Percentiles rank a stretch among this genome's conserved stretches.
These are phyloP conservation scores for Trichomonas tenax DNA, from an alignment of 208 protist species.

Conservation along the genomic window DNA sequence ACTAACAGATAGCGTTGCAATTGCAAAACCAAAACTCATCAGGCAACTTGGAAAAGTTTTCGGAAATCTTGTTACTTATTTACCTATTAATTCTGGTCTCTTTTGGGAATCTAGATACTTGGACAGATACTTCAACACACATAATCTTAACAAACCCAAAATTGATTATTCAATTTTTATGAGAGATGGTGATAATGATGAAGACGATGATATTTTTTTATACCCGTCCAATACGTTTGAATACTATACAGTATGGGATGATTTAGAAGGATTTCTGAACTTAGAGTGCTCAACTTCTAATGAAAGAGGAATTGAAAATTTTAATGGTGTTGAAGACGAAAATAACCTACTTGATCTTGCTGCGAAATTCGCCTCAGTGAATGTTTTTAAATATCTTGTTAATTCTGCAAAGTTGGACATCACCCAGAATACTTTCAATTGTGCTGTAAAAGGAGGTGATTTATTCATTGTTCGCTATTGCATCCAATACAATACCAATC, in stretches of 20 bases:
- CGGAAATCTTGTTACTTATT: not conserved
- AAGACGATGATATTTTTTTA: not conserved
- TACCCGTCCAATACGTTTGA: not conserved
- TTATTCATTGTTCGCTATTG: not conserved
- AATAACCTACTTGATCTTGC: not conserved
- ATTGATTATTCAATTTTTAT: no score
- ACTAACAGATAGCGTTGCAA: not conserved
- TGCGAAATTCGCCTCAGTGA: not conserved
- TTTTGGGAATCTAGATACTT: not conserved
- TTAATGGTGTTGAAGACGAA: not conserved
- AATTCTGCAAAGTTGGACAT: not conserved
- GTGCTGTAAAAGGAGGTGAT: not conserved
- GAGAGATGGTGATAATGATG: not conserved
- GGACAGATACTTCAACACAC: not conserved
- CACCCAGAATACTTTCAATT: not conserved
- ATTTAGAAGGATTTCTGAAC: not conserved
- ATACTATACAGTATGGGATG: not conserved
- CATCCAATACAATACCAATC: not conserved
- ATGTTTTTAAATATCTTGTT: not conserved
- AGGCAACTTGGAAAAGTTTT: not conserved
- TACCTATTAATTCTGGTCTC: not conserved
- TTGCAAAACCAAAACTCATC: not conserved
- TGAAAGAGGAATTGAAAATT: not conserved
- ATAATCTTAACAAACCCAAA: not conserved
- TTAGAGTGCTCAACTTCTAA: not conserved